phyloP scores from a whole-genome alignment of 495 filamentous ascomycete species.

The Tetracladium marchalianum region DNA sequence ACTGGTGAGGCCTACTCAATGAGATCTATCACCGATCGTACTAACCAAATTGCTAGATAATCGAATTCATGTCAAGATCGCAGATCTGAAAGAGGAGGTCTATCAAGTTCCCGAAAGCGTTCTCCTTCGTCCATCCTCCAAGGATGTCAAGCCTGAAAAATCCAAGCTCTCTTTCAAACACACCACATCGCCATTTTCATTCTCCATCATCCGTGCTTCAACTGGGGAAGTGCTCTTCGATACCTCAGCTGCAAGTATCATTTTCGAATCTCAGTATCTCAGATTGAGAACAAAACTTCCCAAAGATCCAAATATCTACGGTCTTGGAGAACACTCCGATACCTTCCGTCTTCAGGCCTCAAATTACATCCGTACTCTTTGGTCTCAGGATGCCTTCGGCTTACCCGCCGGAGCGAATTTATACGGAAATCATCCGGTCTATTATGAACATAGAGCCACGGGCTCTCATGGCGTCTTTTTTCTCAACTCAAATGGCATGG shows the following conservation, averaged over 20 bases:
- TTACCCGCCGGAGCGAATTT: slow-evolving; percentile 59
- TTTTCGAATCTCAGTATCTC: slow-evolving; percentile 76
- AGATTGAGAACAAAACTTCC: slow-evolving; percentile 61
- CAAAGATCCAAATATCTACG: slow-evolving; percentile 60
- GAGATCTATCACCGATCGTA: not conserved
- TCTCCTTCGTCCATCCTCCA: slow-evolving; percentile 47
- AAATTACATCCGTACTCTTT: slow-evolving; percentile 71
- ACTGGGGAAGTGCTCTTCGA: slow-evolving; percentile 71
- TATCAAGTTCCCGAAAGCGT: slow-evolving; percentile 73
- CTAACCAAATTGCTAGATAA: slow-evolving; percentile 35
- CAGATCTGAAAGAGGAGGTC: slow-evolving; percentile 59
- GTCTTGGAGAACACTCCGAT: slow-evolving; percentile 73
- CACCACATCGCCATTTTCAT: slow-evolving; percentile 61
- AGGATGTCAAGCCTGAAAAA: slow-evolving; percentile 6
- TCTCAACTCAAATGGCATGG: slow-evolving; percentile 79
- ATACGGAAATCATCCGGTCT: slow-evolving; percentile 78
- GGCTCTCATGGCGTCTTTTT: slow-evolving; percentile 79
- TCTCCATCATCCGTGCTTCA: slow-evolving; percentile 53
- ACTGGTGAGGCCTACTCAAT: slow-evolving; percentile 43
- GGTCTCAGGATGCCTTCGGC: slow-evolving; percentile 65
- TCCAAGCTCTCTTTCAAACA: slow-evolving; percentile 57
- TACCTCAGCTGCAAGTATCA: slow-evolving; percentile 53
- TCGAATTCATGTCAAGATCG: slow-evolving; percentile 76
- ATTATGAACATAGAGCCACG: slow-evolving; percentile 63
- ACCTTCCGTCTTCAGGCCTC: slow-evolving; percentile 58